These are phyloP conservation scores for Taphrina flavorubra DNA, from an alignment of 1,139 yeast genomes.

Conservation along the genomic window DNA sequence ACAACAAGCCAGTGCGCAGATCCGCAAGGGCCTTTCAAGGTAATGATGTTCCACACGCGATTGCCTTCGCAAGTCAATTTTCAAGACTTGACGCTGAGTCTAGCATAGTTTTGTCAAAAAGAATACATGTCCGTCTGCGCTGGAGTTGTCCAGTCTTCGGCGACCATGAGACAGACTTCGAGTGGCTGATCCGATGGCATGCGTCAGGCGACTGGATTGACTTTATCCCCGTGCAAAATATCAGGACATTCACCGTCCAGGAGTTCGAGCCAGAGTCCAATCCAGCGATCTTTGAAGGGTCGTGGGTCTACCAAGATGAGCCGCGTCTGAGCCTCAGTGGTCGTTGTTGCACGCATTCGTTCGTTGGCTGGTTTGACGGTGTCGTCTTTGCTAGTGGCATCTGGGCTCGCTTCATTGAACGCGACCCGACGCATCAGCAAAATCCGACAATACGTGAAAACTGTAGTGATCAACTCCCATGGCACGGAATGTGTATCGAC, in stretches of 20 bases:
- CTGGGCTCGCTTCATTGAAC: neutral
- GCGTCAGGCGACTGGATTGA: neutral
- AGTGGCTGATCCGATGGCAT: neutral
- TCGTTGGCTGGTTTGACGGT: neutral
- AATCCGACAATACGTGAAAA: neutral
- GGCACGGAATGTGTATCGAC: no score
- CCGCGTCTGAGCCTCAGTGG: neutral
- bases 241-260: neutral
- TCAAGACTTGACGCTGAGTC: no score
- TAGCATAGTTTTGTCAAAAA: no score
- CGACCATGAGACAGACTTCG: neutral
- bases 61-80: no score
- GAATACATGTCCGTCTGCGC: no score
- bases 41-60: no score
- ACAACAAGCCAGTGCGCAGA: no score
- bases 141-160: neutral
- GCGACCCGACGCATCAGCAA: neutral
- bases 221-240: neutral
- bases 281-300: neutral
- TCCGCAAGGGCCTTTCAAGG: no score
- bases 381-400: neutral
- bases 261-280: neutral
- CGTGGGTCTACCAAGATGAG: neutral
- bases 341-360: slow-evolving; percentile 5
- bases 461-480: neutral